Conservation (phyloP, 352 stramenopile genomes). For the Phytopythium ostracodes region DNA sequence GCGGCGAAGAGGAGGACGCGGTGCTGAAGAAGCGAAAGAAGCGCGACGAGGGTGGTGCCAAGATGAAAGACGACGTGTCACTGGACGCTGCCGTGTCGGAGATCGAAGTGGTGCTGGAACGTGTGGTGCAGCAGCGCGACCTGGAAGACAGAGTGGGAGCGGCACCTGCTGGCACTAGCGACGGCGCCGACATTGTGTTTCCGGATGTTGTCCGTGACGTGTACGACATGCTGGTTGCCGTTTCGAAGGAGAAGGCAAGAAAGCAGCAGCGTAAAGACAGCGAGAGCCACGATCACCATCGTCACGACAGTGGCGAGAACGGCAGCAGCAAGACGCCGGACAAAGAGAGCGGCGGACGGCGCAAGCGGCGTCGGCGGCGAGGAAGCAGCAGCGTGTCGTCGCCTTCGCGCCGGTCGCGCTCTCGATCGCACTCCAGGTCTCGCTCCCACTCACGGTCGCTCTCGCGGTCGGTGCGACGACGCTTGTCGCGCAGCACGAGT, state of each 20-base stretch:
- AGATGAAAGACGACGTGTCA: slow-evolving; percentile 5
- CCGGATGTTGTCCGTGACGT: slow-evolving; percentile 34
- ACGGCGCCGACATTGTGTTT: slow-evolving; percentile 27
- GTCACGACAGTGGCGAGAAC: slow-evolving; percentile 4
- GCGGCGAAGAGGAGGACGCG: slow-evolving; percentile 8
- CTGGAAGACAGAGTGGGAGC: neutral
- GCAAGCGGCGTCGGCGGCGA: slow-evolving; percentile 20
- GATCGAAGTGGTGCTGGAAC: slow-evolving; percentile 15
- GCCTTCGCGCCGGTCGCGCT: slow-evolving; percentile 31
- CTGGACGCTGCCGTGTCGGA: neutral
- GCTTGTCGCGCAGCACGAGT: slow-evolving; percentile 24
- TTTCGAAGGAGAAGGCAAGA: slow-evolving; percentile 21
- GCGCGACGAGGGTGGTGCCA: neutral
- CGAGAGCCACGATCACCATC: slow-evolving; percentile 1
- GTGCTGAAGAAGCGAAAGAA: neutral
- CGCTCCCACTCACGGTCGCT: slow-evolving; percentile 32
- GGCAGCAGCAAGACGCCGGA: slow-evolving; percentile 13
- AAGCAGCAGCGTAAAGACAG: slow-evolving; percentile 22
- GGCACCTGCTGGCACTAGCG: neutral
- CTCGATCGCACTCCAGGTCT: slow-evolving; percentile 29
- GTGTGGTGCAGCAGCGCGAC: slow-evolving; percentile 21
- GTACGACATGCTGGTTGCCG: slow-evolving; percentile 35
- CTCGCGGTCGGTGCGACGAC: slow-evolving; percentile 9
- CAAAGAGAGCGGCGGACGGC: slow-evolving; percentile 18
- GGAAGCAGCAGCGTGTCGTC: slow-evolving; percentile 23